These are phyloP conservation scores for Colletotrichum costaricense DNA, from an alignment of 2,329 filamentous ascomycete species.

Conservation along the genomic window DNA sequence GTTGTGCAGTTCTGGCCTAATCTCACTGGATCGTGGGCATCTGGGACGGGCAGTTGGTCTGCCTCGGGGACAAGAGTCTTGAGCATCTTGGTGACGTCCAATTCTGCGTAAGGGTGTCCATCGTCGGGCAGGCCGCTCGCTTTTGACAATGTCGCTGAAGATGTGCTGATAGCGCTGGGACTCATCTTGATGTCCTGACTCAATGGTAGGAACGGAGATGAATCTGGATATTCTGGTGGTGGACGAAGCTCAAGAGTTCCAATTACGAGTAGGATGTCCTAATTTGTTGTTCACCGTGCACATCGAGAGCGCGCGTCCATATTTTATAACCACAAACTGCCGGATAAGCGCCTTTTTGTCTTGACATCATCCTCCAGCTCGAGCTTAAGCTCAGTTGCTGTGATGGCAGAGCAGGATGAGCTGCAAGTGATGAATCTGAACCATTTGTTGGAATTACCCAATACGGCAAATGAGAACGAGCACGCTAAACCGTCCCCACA, in stretches of 20 bases:
- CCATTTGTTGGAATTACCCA: neutral
- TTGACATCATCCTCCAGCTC: neutral
- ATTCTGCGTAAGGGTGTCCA: conserved; percentile 63
- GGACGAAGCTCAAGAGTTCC: too few species aligned
- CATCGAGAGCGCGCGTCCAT: too few species aligned
- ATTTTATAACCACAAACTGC: too few species aligned
- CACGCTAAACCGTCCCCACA: neutral
- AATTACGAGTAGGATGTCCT: too few species aligned
- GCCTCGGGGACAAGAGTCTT: conserved; percentile 57
- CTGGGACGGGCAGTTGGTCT: neutral
- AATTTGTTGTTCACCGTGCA: too few species aligned
- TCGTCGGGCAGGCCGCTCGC: conserved; percentile 30
- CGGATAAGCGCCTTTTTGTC: neutral
- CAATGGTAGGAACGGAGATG: neutral
- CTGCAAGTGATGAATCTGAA: neutral
- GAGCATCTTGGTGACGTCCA: conserved; percentile 75
- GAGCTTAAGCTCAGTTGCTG: too few species aligned
- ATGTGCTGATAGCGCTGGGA: neutral
- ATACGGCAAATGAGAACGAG: neutral
- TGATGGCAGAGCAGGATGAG: neutral
- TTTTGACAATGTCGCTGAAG: too few species aligned
- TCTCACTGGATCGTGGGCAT: conserved; percentile 2
- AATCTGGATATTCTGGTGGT: neutral
- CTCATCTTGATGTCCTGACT: neutral
- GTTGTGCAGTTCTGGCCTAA: conserved; percentile 39